Evolutionary conservation across 1,284 basidiomycete genomes (phyloP).

Genomic region (Papiliotrema fonsecae): DNA sequence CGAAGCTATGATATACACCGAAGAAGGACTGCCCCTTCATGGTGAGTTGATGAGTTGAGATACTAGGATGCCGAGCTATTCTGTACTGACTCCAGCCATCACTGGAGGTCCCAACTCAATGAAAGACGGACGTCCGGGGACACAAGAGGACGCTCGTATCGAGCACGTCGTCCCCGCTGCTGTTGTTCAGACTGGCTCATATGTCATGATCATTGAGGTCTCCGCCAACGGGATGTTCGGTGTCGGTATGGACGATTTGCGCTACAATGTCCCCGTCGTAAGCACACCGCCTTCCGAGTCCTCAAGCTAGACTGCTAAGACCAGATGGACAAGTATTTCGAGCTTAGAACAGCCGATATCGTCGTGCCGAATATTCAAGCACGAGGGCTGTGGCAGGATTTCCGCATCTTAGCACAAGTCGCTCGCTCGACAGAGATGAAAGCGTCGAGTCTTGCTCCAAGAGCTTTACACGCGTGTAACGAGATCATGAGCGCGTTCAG

Average conservation of each 20-base stretch:
- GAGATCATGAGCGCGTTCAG: slow-evolving; percentile 79
- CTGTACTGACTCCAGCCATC: slow-evolving; percentile 11
- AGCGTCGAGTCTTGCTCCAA: slow-evolving; percentile 64
- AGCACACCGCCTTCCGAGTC: too few species aligned
- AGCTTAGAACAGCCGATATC: slow-evolving; percentile 65
- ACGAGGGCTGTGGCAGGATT: slow-evolving; percentile 77
- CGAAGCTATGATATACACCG: slow-evolving; percentile 1
- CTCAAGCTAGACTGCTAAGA: too few species aligned
- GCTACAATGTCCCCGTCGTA: slow-evolving; percentile 1
- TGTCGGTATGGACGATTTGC: slow-evolving; percentile 18
- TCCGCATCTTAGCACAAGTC: slow-evolving; percentile 66
- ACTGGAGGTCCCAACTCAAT: slow-evolving; percentile 4
- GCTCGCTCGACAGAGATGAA: slow-evolving; percentile 51
- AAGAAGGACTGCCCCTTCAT: neutral
- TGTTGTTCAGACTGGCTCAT: slow-evolving; percentile 57
- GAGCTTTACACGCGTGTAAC: slow-evolving; percentile 68
- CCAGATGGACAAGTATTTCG: slow-evolving; percentile 7
- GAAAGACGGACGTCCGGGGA: slow-evolving; percentile 1
- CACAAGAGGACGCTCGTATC: slow-evolving; percentile 63
- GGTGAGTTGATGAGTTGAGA: neutral
- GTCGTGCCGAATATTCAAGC: slow-evolving; percentile 80
- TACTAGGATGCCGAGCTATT: too few species aligned
- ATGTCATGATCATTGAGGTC: slow-evolving; percentile 74
- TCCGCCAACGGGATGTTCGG: slow-evolving; percentile 86
- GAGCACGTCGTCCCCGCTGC: slow-evolving; percentile 77